Evolutionary conservation across 768 basidiomycete genomes (phyloP), one percentile per base, ranked within the genome.

Genomic region (Boletus rubropictus): DNA sequence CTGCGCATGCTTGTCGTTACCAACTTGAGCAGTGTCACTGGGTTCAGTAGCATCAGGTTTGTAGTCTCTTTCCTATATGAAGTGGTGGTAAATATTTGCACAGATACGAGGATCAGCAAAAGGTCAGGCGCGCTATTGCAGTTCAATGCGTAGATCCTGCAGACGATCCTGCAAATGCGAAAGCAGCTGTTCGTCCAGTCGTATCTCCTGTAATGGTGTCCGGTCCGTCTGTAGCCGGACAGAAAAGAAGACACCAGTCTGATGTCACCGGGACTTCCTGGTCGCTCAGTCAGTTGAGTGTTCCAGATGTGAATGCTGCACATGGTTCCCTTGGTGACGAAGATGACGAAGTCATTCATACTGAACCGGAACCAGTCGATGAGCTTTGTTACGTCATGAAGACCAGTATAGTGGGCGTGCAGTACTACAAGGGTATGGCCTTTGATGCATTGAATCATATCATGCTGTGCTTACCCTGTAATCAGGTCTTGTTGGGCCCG

Each of bases 371-470:
- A 31, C 49, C 52, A 6, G 61, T 50, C 15, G 88, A 91, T 49
- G 89, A 92, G 63, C 62, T 89, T 18, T 89, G 85, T 59, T 76
- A 80, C 35, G 71, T 67, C 12, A 42, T 82, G 58, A 62, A 63
- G 3, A 76, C 84, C 0, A 81, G 76, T 39, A 78, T 90, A 9
- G 91, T 93, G 0, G 91, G 91, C 0, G 71, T 93, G 12, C 88
- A 89, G 59, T 90, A 93, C 58, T 93, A 93, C 59, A 71, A 71
- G 60, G 85, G 85, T 79, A 28, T 1, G 64, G 53, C 9, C 4
- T 17, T 36, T 27, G 15, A 28, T 2, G 40, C 42, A 25, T 51
- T 8, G 3, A 27, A 10, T 42, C 42, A 27, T 5, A 29, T 18
- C 31, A 7, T 29, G 11, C n/a, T 22, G n/a, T 7, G 34, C 43